Evolutionary conservation across 768 basidiomycete species (phyloP).

Genomic region (Pleurotus ostreatus): DNA sequence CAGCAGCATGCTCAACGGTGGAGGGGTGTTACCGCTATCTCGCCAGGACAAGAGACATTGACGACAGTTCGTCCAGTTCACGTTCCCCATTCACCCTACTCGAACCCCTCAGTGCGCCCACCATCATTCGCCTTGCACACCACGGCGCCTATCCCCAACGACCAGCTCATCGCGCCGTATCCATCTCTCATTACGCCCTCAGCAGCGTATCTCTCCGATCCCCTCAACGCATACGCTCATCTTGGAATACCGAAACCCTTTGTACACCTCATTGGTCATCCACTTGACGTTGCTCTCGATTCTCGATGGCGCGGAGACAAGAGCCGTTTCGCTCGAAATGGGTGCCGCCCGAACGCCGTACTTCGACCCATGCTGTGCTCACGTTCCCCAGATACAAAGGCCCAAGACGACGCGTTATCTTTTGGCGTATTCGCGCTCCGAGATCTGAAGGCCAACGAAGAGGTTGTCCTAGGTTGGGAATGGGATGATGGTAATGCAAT

Average conservation of each 20-base stretch:
- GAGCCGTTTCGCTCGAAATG: constrained; percentile 57
- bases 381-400: constrained; percentile 16
- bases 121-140: constrained; percentile 67
- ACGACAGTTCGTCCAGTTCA: constrained; percentile 14
- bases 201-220: constrained; percentile 67
- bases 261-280: constrained; percentile 76
- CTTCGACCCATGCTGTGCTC: constrained; percentile 48
- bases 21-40: constrained; percentile 64
- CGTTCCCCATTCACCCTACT: constrained; percentile 18
- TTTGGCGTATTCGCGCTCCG: constrained; percentile 82
- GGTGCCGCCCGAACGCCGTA: constrained; percentile 66
- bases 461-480: constrained; percentile 90
- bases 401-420: constrained; percentile 35
- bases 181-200: constrained; percentile 62
- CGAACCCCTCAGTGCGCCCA: constrained; percentile 42
- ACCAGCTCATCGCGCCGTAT: constrained; percentile 60
- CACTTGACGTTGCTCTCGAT: constrained; percentile 77
- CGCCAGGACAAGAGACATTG: constrained; percentile 13
- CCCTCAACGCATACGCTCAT: constrained; percentile 83
- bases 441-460: constrained; percentile 74
- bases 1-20: constrained; percentile 59
- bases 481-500: constrained; percentile 93
- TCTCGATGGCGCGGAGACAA: constrained; percentile 66
- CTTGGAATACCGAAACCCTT: constrained; percentile 81
- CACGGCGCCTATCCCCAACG: constrained; percentile 47